Percentiles rank a stretch among this genome's conserved stretches.
phyloP scores from a whole-genome alignment of 345 rosid species.

The Barbarea vulgaris region DNA sequence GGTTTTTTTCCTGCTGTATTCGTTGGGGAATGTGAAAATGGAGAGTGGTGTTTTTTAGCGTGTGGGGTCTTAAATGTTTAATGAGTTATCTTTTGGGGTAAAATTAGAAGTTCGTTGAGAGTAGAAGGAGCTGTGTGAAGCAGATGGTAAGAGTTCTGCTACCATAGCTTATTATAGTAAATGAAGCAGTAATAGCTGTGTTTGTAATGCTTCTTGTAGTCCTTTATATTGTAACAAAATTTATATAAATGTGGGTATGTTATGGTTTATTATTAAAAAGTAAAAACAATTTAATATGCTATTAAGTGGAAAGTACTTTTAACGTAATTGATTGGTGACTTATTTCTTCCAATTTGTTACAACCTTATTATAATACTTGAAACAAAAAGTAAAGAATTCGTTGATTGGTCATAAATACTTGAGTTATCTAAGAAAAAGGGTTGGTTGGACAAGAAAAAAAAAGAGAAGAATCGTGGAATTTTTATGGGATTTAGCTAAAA shows the following conservation, averaged over 20 bases:
- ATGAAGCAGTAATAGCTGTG: slow-evolving; percentile 5
- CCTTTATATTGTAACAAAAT: slow-evolving; percentile 20
- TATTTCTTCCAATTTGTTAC: not conserved
- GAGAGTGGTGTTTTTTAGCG: slow-evolving; percentile 26
- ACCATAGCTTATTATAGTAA: not conserved
- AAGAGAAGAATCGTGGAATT: not conserved
- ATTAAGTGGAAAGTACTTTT: no score
- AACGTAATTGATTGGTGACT: not conserved
- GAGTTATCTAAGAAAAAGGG: slow-evolving; percentile 16
- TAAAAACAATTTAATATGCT: no score
- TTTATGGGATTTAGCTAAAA: slow-evolving; percentile 5
- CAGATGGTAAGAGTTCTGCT: slow-evolving; percentile 18
- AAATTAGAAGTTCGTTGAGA: slow-evolving; percentile 22
- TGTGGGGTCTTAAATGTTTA: slow-evolving; percentile 31
- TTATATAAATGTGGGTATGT: not conserved
- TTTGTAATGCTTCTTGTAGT: slow-evolving; percentile 35
- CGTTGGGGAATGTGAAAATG: slow-evolving; percentile 35
- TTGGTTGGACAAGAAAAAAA: slow-evolving; percentile 13
- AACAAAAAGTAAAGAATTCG: not conserved
- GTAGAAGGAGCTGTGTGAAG: slow-evolving; percentile 25
- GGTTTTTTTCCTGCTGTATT: slow-evolving; percentile 11
- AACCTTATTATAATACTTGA: no score
- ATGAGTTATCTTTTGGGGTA: slow-evolving; percentile 23
- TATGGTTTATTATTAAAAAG: slow-evolving; percentile 8
- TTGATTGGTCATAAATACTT: slow-evolving; percentile 23